phyloP scores from a whole-genome alignment of 1,139 yeast species.

The Kodamaea derodonti region DNA sequence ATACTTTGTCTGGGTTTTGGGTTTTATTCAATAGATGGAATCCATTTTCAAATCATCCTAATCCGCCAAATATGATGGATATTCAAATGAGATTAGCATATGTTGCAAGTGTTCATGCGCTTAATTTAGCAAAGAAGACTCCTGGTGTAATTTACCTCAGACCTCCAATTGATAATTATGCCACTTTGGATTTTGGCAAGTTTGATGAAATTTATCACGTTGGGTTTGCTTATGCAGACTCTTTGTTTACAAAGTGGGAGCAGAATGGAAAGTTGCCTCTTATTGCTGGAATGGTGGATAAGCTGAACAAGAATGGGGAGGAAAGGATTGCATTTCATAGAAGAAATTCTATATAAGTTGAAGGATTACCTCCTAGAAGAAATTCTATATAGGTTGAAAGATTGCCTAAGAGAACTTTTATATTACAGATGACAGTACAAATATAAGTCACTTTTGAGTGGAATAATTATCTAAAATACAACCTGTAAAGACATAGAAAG shows the following conservation, averaged over 20 bases:
- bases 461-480: too few species aligned
- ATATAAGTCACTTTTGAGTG: too few species aligned
- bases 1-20: conserved; percentile 90
- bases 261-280: conserved; percentile 53
- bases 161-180: conserved; percentile 91
- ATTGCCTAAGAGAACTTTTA: conserved; percentile 49
- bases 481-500: too few species aligned
- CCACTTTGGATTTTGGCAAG: conserved; percentile 87
- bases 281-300: conserved; percentile 52
- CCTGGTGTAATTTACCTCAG: conserved; percentile 88
- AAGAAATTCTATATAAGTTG: conserved; percentile 55
- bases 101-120: conserved; percentile 91
- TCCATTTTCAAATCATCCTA: conserved; percentile 82
- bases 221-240: conserved; percentile 73
- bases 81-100: conserved; percentile 91
- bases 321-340: conserved; percentile 36
- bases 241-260: conserved; percentile 51
- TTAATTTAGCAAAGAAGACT: conserved; percentile 79
- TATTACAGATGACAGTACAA: too few species aligned
- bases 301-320: conserved; percentile 13
- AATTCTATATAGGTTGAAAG: conserved; percentile 48
- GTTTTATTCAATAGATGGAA: conserved; percentile 85
- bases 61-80: conserved; percentile 92
- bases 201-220: conserved; percentile 85
- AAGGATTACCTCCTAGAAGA: conserved; percentile 47